These are phyloP conservation scores for Lathyrus oleraceus DNA, from an alignment of 306 rosid species.

Conservation along the genomic window DNA sequence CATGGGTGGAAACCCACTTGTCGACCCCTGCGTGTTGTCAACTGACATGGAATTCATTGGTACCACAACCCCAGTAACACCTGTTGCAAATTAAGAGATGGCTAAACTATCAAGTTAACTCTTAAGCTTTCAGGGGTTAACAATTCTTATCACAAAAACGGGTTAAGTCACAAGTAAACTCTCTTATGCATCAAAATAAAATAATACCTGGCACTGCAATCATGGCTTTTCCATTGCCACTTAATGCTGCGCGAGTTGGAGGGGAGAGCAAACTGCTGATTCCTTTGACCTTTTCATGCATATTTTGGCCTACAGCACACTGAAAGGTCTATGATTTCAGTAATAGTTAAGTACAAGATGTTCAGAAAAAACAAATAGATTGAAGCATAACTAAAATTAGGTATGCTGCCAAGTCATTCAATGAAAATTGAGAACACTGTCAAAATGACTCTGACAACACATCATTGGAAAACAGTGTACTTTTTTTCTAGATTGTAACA, in stretches of 20 bases:
- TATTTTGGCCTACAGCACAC: constrained; percentile 77
- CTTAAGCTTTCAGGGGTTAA: neutral
- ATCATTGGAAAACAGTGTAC: neutral
- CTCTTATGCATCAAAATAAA: constrained; percentile 19
- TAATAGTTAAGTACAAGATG: constrained; percentile 33
- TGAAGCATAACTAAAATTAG: constrained; percentile 2
- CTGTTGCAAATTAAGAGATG: neutral
- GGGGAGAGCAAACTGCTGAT: constrained; percentile 51
- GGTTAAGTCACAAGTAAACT: neutral
- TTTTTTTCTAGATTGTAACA: neutral
- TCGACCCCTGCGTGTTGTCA: constrained; percentile 66
- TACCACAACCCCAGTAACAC: constrained; percentile 1
- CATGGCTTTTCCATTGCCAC: constrained; percentile 53
- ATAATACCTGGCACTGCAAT: constrained; percentile 49
- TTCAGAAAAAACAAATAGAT: constrained; percentile 6
- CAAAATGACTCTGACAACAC: constrained; percentile 6
- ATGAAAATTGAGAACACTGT: neutral
- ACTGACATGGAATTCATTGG: constrained; percentile 79
- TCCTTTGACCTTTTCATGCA: constrained; percentile 55
- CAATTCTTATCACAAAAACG: neutral
- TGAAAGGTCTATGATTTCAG: constrained; percentile 45
- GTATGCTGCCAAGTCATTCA: neutral
- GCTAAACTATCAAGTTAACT: neutral
- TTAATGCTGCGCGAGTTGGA: constrained; percentile 47
- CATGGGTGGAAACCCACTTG: constrained; percentile 53